Conservation (phyloP, 768 basidiomycete genomes). For the Epithele typhae region DNA sequence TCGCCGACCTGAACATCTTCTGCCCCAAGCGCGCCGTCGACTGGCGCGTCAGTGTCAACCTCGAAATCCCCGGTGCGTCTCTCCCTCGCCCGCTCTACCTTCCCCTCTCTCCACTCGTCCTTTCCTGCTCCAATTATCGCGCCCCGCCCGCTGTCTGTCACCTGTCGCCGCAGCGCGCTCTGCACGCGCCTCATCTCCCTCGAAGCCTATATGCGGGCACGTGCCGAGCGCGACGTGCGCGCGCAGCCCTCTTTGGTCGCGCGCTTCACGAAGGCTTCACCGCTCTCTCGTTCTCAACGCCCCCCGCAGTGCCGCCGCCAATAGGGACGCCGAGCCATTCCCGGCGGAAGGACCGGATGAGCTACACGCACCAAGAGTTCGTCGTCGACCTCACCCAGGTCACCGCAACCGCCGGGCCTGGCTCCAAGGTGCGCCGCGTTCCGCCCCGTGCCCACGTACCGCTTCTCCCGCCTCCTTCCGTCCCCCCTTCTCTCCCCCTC, state of each 20-base stretch:
- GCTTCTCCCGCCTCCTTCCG: not conserved
- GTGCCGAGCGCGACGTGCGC: no score
- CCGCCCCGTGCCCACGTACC: not conserved
- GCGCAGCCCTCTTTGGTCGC: no score
- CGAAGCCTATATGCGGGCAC: no score
- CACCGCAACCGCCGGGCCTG: constrained; percentile 45
- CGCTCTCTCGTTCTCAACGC: no score
- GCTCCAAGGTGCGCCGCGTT: constrained; percentile 42
- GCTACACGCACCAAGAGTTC: constrained; percentile 92
- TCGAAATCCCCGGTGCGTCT: constrained; percentile 81
- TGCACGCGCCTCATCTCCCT: no score
- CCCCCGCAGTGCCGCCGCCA: constrained; percentile 64
- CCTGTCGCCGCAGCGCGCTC: not conserved
- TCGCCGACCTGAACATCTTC: constrained; percentile 86
- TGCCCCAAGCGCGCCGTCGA: constrained; percentile 81
- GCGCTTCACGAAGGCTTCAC: no score
- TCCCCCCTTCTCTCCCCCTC: not conserved
- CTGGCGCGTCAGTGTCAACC: constrained; percentile 89
- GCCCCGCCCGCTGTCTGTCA: not conserved
- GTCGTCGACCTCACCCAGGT: constrained; percentile 94
- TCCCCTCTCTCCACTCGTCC: not conserved
- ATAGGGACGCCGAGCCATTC: constrained; percentile 55
- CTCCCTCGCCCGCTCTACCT: no score
- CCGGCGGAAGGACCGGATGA: constrained; percentile 84
- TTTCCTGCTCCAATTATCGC: not conserved